Evolutionary conservation across 1,284 basidiomycete genomes (phyloP).

Genomic region (Meripilus lineatus): DNA sequence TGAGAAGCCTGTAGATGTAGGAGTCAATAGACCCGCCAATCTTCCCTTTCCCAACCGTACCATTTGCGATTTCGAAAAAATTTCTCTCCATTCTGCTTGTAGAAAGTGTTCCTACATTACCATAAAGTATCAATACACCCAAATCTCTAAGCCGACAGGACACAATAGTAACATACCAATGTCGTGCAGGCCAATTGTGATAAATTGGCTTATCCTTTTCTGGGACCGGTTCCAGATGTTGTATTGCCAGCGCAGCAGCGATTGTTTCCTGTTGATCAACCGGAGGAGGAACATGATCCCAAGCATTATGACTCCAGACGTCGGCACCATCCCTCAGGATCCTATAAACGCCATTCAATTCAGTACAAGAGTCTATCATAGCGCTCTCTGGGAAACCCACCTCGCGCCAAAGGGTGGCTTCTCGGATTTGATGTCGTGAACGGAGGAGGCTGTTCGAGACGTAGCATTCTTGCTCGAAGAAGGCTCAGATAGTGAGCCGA

Average conservation of each 20-base stretch:
- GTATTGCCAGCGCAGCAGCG: slow-evolving; percentile 61
- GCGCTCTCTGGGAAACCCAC: slow-evolving; percentile 27
- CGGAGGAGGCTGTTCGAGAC: slow-evolving; percentile 47
- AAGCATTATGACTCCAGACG: slow-evolving; percentile 76
- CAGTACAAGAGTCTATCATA: background rate
- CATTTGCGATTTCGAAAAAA: slow-evolving; percentile 95
- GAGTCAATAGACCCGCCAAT: slow-evolving; percentile 1
- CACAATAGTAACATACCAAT: slow-evolving; percentile 53
- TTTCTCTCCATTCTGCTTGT: slow-evolving; percentile 76
- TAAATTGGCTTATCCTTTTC: slow-evolving; percentile 62
- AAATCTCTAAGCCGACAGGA: no score
- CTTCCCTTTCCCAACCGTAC: slow-evolving; percentile 27
- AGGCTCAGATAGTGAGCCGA: background rate
- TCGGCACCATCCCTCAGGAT: slow-evolving; percentile 59
- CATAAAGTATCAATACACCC: no score
- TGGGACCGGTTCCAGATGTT: slow-evolving; percentile 65
- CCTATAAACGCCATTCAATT: slow-evolving; percentile 27
- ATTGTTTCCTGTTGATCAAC: slow-evolving; percentile 71
- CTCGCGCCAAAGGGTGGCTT: slow-evolving; percentile 71
- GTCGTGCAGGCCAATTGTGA: slow-evolving; percentile 68
- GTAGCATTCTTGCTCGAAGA: background rate
- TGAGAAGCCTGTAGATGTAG: slow-evolving; percentile 59
- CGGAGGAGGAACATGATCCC: slow-evolving; percentile 88
- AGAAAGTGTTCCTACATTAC: slow-evolving; percentile 84
- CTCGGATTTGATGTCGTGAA: slow-evolving; percentile 51